Conservation (phyloP, 768 basidiomycete species). For the Lyophyllum decastes region DNA sequence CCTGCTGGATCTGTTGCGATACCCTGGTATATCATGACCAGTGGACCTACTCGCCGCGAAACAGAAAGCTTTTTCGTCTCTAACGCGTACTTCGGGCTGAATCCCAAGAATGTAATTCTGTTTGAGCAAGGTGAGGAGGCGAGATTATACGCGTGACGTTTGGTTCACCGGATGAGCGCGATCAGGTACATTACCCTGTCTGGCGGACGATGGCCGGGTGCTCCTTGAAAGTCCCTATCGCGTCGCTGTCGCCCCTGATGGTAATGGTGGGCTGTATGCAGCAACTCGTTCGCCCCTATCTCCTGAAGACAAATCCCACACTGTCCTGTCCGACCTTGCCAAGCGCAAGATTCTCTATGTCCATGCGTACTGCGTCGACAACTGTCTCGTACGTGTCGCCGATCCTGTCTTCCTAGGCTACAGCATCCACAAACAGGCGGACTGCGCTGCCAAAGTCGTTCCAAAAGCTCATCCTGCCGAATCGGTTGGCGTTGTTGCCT, state of each 20-base stretch:
- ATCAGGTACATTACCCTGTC: constrained; percentile 91
- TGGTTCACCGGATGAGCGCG: constrained; percentile 6
- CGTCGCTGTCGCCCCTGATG: constrained; percentile 95
- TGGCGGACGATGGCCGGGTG: constrained; percentile 93
- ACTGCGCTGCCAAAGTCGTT: constrained; percentile 96
- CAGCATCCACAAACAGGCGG: constrained; percentile 84
- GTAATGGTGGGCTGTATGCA: constrained; percentile 96
- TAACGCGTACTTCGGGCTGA: constrained; percentile 81
- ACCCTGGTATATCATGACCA: constrained; percentile 99
- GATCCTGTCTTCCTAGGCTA: constrained; percentile 97
- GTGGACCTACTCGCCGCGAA: constrained; percentile 87
- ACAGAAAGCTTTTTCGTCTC: constrained; percentile 85
- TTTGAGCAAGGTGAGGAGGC: constrained; percentile 87
- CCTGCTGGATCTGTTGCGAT: constrained; percentile 66
- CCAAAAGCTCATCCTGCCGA: constrained; percentile 86
- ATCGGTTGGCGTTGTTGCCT: constrained; percentile 93
- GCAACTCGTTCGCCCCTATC: constrained; percentile 82
- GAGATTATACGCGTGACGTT: constrained; percentile 4
- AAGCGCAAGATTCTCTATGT: constrained; percentile 81
- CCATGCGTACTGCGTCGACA: constrained; percentile 97
- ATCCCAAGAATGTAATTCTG: constrained; percentile 79
- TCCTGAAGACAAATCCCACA: constrained; percentile 53
- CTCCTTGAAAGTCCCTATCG: constrained; percentile 77
- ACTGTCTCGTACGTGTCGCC: constrained; percentile 96
- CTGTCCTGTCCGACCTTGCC: constrained; percentile 83